These are phyloP conservation scores for Phialophora macrospora DNA, from an alignment of 2,329 filamentous ascomycete genomes.

Conservation along the genomic window DNA sequence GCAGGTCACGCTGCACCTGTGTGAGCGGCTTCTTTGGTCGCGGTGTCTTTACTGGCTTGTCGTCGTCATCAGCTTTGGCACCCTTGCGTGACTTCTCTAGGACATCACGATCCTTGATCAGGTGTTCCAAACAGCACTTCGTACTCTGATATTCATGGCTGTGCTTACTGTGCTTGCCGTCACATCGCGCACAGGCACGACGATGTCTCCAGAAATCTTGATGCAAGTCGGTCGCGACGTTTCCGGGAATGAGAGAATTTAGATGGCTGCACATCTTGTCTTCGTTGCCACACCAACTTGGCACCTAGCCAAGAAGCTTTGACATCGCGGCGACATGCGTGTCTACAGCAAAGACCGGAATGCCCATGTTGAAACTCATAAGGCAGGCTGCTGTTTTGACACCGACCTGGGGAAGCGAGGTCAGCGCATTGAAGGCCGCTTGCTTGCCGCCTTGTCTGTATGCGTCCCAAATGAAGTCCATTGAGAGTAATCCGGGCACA, in stretches of 20 bases:
- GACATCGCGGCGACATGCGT: conserved; percentile 68
- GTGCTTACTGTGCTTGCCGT: conserved; percentile 62
- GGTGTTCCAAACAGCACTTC: conserved; percentile 28
- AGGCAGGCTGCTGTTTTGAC: conserved; percentile 69
- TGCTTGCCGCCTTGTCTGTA: conserved; percentile 31
- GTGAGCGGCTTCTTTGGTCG: conserved; percentile 3
- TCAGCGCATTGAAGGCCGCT: conserved; percentile 32
- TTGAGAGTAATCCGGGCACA: conserved; percentile 37
- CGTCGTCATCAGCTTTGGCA: conserved; percentile 12
- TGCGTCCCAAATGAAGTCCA: conserved; percentile 36
- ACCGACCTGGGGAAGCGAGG: conserved; percentile 59
- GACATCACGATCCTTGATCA: background rate
- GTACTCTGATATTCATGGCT: conserved; percentile 66
- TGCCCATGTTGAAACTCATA: conserved; percentile 65
- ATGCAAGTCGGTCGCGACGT: conserved; percentile 66
- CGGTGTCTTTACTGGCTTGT: conserved; percentile 6
- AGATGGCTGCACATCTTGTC: conserved; percentile 52
- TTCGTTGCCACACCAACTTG: conserved; percentile 45
- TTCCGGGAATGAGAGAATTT: conserved; percentile 63
- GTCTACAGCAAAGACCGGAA: conserved; percentile 68
- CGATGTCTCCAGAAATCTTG: conserved; percentile 66
- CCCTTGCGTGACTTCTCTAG: background rate
- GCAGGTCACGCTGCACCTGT: background rate
- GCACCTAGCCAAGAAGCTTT: conserved; percentile 67
- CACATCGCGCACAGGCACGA: conserved; percentile 63